Conservation (phyloP, 31 red algal species). For the Asparagopsis taxiformis region DNA sequence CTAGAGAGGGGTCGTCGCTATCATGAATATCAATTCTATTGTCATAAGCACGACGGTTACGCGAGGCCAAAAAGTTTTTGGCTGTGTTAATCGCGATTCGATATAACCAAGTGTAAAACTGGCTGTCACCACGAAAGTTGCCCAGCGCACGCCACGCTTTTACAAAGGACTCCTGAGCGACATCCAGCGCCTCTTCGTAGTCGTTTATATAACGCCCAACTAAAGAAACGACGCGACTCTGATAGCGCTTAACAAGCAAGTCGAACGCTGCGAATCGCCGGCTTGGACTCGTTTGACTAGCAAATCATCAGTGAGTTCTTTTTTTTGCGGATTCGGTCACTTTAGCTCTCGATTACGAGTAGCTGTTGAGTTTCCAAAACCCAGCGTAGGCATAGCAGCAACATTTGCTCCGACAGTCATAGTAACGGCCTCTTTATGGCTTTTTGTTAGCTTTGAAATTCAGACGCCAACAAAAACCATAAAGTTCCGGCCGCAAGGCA, state of each 20-base stretch:
- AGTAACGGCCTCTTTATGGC: too few species aligned
- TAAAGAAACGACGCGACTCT: background rate
- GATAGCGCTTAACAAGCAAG: background rate
- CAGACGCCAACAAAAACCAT: too few species aligned
- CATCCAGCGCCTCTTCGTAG: background rate
- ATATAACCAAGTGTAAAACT: conserved; percentile 12
- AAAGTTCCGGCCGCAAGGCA: too few species aligned
- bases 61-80: background rate
- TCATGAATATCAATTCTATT: conserved; percentile 3
- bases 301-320: background rate
- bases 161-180: conserved; percentile 1
- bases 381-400: too few species aligned
- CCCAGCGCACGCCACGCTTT: background rate
- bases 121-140: background rate
- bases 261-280: background rate
- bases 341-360: too few species aligned
- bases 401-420: too few species aligned
- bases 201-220: background rate
- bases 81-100: background rate
- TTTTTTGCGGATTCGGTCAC: too few species aligned
- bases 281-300: background rate
- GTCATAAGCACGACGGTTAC: background rate
- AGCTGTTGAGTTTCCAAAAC: too few species aligned
- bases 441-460: too few species aligned
- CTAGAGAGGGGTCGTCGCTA: background rate